Conservation (phyloP, 2,329 filamentous ascomycete species). For the Neurospora sp. region DNA sequence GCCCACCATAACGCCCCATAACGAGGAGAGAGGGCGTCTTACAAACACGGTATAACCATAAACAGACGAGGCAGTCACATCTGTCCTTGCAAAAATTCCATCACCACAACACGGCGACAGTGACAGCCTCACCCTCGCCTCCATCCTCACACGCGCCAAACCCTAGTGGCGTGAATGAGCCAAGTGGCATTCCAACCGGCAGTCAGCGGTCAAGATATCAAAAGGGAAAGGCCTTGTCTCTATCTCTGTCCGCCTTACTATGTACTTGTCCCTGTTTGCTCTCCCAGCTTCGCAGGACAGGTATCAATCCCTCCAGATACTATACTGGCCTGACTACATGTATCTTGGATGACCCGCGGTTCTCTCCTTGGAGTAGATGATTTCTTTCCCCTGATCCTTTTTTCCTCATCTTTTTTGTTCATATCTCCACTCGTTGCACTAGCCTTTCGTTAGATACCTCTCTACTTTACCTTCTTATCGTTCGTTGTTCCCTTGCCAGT, state of each 20-base stretch:
- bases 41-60: background rate
- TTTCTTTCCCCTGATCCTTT: slow-evolving; percentile 2
- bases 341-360: background rate
- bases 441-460: slow-evolving; percentile 9
- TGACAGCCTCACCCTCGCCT: background rate
- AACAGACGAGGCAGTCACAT: background rate
- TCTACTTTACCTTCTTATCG: slow-evolving; percentile 9
- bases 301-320: background rate
- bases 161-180: background rate
- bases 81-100: background rate
- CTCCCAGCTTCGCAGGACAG: background rate
- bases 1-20: background rate
- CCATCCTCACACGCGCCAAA: background rate
- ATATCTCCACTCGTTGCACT: slow-evolving; percentile 8
- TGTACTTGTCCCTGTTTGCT: background rate
- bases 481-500: background rate
- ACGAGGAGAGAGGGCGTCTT: background rate
- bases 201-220: background rate
- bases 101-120: background rate
- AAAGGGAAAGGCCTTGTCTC: background rate
- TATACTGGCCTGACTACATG: background rate
- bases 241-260: background rate
- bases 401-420: slow-evolving; percentile 1
- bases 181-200: background rate
- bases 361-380: background rate